Evolutionary conservation across 805 yeast species (phyloP), one percentile per base, ranked within the genome.

Genomic region (Starmerella vitae): DNA sequence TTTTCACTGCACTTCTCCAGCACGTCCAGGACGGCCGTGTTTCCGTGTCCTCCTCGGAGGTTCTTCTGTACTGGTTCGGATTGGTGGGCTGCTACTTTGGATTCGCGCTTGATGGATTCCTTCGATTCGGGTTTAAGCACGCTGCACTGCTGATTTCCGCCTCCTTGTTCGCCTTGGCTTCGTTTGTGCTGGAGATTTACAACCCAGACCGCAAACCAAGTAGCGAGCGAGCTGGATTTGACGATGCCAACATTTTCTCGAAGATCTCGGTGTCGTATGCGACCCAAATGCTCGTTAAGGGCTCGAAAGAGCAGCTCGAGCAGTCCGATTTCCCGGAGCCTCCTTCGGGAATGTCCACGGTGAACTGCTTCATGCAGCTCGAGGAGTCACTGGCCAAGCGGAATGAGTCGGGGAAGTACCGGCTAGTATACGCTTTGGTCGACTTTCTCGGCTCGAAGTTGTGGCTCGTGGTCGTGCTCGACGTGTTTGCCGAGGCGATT

Each of bases 21-120:
- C 25, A 20, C 29, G 42, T 46, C n/a, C 51, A 52, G 38, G 56
- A 52, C 30, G 56, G 56, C 30, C 46, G 54, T 7, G 53, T 51
- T 1, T 30, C 32, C 9, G 53, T 52, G 1, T 41, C 46, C 36
- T 29, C 43, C 15, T 28, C 48, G 9, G 53, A 49, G 27, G 22
- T 49, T 7, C 44, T 51, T 9, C 33, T 49, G 10, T 52, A 49
- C 43, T 52, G 55, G 54, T 26, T 38, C 10, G 41, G 38, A 4
- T 32, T 43, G 37, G 25, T 39, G 7, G 34, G 41, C 8, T 41
- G 45, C 13, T 39, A 47, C n/a, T 10, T 30, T 8, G 25, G 46
- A 9, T 29, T 35, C 5, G 48, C 52, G 2, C 17, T 49, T 2
- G 47, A 52, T 30, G 46, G 41, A 6, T 15, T 10, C 6, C 38